A percentile compares a stretch with the other conserved stretches of the same genome.
Evolutionary conservation across 192 early-diverging fungal species (phyloP).

Genomic region (Rhizophagus clarus): DNA sequence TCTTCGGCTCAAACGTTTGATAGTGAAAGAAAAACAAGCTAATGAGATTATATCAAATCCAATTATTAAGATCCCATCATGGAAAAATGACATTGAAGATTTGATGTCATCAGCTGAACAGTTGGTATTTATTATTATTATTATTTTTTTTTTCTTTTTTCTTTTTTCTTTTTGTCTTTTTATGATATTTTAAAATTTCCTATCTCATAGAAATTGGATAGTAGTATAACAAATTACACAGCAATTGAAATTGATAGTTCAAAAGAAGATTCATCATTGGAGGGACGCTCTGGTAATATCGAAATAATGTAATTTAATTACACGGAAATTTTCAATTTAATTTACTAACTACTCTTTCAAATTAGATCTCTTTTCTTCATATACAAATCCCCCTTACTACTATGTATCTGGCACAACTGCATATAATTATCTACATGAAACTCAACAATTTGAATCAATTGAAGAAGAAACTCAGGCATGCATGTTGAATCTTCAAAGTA

Average conservation of each 20-base stretch:
- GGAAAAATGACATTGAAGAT: constrained; percentile 16
- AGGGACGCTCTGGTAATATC: background rate
- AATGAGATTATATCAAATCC: constrained; percentile 27
- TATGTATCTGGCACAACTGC: constrained; percentile 52
- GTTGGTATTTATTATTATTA: background rate
- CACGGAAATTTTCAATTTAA: background rate
- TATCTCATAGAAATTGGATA: background rate
- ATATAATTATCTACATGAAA: constrained; percentile 18
- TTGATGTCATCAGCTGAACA: background rate
- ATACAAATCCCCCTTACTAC: constrained; percentile 21
- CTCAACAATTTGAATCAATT: constrained; percentile 31
- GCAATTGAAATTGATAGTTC: background rate
- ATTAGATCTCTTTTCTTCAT: constrained; percentile 12
- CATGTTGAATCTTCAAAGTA: constrained; percentile 49
- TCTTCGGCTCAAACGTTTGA: constrained; percentile 66
- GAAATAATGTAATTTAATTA: background rate
- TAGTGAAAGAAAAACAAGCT: constrained; percentile 65
- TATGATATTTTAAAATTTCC: background rate
- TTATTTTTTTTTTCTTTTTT: background rate
- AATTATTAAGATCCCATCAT: background rate
- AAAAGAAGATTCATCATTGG: background rate
- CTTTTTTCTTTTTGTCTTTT: background rate
- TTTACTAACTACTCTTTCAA: background rate
- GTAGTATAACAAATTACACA: background rate
- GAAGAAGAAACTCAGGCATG: constrained; percentile 52